Evolutionary conservation across 2,329 filamentous ascomycete species (phyloP).

Genomic region (Aspergillus terreus): DNA sequence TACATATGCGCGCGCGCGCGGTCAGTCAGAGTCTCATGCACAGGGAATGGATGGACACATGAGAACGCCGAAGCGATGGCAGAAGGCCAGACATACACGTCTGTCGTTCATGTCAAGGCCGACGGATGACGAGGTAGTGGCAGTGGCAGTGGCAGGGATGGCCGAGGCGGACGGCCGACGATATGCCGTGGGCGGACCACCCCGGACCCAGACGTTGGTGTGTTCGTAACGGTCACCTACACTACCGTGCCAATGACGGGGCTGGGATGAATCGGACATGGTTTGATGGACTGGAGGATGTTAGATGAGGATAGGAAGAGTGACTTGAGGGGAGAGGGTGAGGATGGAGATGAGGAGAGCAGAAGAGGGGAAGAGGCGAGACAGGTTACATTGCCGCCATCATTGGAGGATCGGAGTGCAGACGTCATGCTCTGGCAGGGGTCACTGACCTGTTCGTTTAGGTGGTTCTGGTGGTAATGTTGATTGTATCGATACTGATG

Average conservation of each 20-base stretch:
- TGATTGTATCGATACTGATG: too few species aligned
- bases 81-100: constrained; percentile 22
- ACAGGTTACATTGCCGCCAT: neutral
- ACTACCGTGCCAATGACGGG: constrained; percentile 34
- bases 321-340: neutral
- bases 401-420: too few species aligned
- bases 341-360: neutral
- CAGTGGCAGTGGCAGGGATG: neutral
- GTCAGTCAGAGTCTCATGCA: too few species aligned
- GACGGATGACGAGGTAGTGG: neutral
- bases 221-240: constrained; percentile 34
- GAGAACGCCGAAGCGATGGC: neutral
- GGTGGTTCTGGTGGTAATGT: too few species aligned
- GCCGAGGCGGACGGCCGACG: constrained; percentile 22
- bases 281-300: neutral
- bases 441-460: too few species aligned
- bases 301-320: neutral
- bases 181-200: constrained; percentile 19
- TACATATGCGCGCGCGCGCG: constrained; percentile 6
- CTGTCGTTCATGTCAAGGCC: constrained; percentile 20
- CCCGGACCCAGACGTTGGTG: constrained; percentile 33
- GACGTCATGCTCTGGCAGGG: too few species aligned
- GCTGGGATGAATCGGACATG: constrained; percentile 20
- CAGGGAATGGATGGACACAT: neutral
- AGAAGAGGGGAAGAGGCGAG: neutral